phyloP scores from a whole-genome alignment of 164 flowering plant species.

The Piper longum region DNA sequence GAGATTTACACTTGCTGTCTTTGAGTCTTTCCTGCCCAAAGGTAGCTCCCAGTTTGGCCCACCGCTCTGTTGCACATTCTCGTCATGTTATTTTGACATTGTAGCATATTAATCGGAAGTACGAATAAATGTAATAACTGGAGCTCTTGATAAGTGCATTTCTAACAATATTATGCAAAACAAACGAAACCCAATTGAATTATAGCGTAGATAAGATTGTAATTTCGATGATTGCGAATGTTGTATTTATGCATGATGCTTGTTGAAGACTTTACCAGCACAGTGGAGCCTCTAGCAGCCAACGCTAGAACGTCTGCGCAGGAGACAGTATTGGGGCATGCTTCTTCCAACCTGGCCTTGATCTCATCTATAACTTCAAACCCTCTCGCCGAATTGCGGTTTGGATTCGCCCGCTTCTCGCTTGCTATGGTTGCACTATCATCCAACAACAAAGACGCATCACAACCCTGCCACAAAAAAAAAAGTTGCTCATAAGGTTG shows the following conservation, averaged over 20 bases:
- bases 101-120: too few relatives aligned
- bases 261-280: slow-evolving; percentile 36
- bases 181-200: too few relatives aligned
- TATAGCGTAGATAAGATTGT: background rate
- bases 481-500: background rate
- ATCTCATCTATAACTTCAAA: slow-evolving; percentile 78
- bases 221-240: background rate
- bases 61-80: slow-evolving; percentile 44
- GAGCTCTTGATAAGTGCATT: too few relatives aligned
- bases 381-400: slow-evolving; percentile 65
- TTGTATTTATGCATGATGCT: background rate
- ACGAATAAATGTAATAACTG: too few relatives aligned
- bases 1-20: slow-evolving; percentile 51
- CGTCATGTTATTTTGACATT: background rate
- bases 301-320: slow-evolving; percentile 88
- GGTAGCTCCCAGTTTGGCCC: slow-evolving; percentile 86
- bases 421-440: slow-evolving; percentile 34
- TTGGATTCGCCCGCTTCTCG: slow-evolving; percentile 59
- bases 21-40: slow-evolving; percentile 83
- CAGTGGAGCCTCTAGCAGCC: slow-evolving; percentile 68
- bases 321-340: slow-evolving; percentile 74
- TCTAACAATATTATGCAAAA: too few relatives aligned
- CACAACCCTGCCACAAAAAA: slow-evolving; percentile 82
- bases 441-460: slow-evolving; percentile 70
- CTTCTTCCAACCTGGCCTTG: slow-evolving; percentile 58